Base-by-base conservation (phyloP, 371 early-diverging fungal species). In the Mucor irregularis region DNA sequence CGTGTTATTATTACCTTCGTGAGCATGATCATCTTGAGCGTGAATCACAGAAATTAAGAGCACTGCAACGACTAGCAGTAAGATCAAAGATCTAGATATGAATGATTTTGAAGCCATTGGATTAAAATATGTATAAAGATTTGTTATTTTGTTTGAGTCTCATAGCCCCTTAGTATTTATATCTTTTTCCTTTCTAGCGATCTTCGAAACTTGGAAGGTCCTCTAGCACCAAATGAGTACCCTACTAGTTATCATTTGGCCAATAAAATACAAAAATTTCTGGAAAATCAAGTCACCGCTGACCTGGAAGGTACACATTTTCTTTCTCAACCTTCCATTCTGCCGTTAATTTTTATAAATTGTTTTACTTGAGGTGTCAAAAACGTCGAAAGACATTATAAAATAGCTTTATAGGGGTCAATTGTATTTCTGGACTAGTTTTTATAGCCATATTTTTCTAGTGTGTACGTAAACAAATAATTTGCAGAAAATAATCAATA, bases 1-100 rank as follows among this genome's bases (percentile, higher is more conserved):
- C 7, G n/a, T n/a, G n/a, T n/a, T n/a, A n/a, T n/a, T n/a, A n/a
- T n/a, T 62, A 62, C 62, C 62, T 51, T 62, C 62, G 47, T 59
- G 59, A 3, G 28, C 46, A 45, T 58, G 58, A 11, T 35, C n/a
- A n/a, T n/a, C 45, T 51, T 62, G 62, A 26, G 55, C 55, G 24
- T 49, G 31, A 6, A 44, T 37, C 11, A 40, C 16, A 11, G 34
- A 21, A 7, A 56, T 19, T 2, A 55, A 54, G 45, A 44, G 45
- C 9, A 56, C 21, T 11, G 61, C 46, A 16, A 38, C 28, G 19
- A 40, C 40, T 26, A 48, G 26, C 10, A 59, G 26, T 16, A 60
- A 28, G 2, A 53, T 17, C 0, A 16, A 37, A 19, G 35, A 34
- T 34, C 30, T 49, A 10, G 47, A 31, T 16, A 56, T 9, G 16